phyloP scores from a whole-genome alignment of 176 grass and related monocot species.

The Alopecurus myosuroides region DNA sequence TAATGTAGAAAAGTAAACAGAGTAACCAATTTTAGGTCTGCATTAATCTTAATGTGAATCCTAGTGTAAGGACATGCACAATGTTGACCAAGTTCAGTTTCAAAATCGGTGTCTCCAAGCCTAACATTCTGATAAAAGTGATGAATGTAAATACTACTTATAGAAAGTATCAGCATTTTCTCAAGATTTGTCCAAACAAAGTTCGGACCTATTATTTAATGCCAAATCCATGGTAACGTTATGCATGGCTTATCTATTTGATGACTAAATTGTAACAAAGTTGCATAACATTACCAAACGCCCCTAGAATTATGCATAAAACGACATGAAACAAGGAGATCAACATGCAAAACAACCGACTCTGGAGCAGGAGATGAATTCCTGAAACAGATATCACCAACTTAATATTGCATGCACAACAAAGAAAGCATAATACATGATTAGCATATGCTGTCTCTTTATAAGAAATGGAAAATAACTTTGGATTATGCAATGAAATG shows the following conservation, averaged over 20 bases:
- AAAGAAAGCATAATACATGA: background rate
- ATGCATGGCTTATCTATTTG: background rate
- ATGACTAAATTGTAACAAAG: slow-evolving; percentile 4
- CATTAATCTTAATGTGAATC: background rate
- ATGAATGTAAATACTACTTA: too few relatives aligned
- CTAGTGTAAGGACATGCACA: background rate
- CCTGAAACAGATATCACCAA: slow-evolving; percentile 48
- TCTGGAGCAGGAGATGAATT: slow-evolving; percentile 73
- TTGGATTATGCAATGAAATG: background rate
- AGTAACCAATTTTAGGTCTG: background rate
- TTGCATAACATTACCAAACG: too few relatives aligned
- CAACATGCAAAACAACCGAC: slow-evolving; percentile 86
- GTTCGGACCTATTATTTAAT: too few relatives aligned
- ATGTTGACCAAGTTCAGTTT: background rate
- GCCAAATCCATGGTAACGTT: too few relatives aligned
- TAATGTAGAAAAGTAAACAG: background rate
- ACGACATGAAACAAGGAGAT: too few relatives aligned
- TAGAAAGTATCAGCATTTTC: too few relatives aligned
- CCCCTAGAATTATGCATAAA: too few relatives aligned
- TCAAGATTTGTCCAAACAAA: too few relatives aligned
- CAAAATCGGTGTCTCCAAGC: background rate
- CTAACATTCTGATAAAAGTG: too few relatives aligned
- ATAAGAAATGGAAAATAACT: background rate
- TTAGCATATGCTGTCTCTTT: background rate
- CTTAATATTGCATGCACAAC: background rate